Evolutionary conservation across 495 filamentous ascomycete species (phyloP).

Genomic region (Aspergillus indologenus): DNA sequence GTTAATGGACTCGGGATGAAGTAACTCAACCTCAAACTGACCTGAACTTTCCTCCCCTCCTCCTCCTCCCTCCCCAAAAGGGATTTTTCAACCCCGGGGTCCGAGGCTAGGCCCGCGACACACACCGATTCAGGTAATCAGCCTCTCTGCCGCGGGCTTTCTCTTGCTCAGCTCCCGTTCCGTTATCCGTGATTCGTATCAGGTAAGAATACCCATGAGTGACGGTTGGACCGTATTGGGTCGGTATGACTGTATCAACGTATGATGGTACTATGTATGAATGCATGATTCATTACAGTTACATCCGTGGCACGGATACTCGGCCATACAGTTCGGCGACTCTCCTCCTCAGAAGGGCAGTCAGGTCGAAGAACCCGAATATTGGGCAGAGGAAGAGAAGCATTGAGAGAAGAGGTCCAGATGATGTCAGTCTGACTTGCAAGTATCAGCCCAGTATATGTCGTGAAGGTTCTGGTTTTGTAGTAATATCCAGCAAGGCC

Average conservation of each 20-base stretch:
- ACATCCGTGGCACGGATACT: too few species aligned
- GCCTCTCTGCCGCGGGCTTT: not conserved
- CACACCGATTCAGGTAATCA: constrained; percentile 5
- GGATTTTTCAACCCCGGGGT: constrained; percentile 20
- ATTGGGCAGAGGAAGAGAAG: too few species aligned
- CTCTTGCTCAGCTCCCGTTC: not conserved
- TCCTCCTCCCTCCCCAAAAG: too few species aligned
- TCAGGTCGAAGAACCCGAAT: too few species aligned
- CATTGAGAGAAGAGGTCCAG: not conserved
- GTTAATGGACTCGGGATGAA: too few species aligned
- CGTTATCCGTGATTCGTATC: constrained; percentile 17
- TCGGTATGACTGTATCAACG: not conserved
- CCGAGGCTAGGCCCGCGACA: constrained; percentile 19
- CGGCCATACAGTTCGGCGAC: too few species aligned
- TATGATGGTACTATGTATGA: not conserved
- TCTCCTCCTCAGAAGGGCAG: too few species aligned
- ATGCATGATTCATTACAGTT: too few species aligned
- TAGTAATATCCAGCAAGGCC: too few species aligned
- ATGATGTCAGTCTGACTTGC: not conserved
- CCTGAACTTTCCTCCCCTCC: constrained; percentile 13
- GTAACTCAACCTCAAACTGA: constrained; percentile 10
- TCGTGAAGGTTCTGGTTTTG: too few species aligned
- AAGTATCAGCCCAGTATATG: not conserved
- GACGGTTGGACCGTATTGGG: not conserved
- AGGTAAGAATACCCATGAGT: not conserved